Percentiles rank a stretch among this genome's conserved stretches.
Evolutionary conservation across 2,329 filamentous ascomycete genomes (phyloP).

Genomic region (Phialemonium atrogriseum): DNA sequence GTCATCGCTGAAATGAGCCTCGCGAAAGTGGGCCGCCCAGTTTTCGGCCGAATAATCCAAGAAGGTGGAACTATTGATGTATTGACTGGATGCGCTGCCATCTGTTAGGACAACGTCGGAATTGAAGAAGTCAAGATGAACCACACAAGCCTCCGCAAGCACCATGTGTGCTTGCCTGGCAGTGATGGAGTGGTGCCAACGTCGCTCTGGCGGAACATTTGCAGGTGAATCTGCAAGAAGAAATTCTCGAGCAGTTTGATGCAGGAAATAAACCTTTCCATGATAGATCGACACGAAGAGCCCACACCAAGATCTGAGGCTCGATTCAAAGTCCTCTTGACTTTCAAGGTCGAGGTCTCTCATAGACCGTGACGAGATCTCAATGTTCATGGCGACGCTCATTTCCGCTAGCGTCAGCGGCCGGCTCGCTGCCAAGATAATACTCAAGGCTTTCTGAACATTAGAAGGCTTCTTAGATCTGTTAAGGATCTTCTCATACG

Average conservation of each 20-base stretch:
- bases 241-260: constrained; percentile 24
- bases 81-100: background rate
- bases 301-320: constrained; percentile 18
- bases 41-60: constrained; percentile 14
- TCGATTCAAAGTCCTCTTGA: constrained; percentile 10
- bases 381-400: constrained; percentile 17
- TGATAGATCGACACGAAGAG: constrained; percentile 20
- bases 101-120: too few species aligned
- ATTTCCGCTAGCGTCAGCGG: constrained; percentile 20
- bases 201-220: constrained; percentile 3
- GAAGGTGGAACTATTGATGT: constrained; percentile 4
- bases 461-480: constrained; percentile 6
- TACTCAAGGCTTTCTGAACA: constrained; percentile 13
- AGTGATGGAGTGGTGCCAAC: constrained; percentile 14
- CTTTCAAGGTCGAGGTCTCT: constrained; percentile 14
- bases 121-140: constrained; percentile 12
- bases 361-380: background rate
- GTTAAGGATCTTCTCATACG: constrained; percentile 12
- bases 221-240: constrained; percentile 12
- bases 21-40: constrained; percentile 15
- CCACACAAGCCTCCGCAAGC: constrained; percentile 14
- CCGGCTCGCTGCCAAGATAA: constrained; percentile 17
- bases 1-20: constrained; percentile 6
- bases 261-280: constrained; percentile 20
- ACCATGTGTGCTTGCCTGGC: constrained; percentile 11